Evolutionary conservation across 2,329 filamentous ascomycete genomes (phyloP), one percentile per base, ranked within the genome.

Genomic region (Fusarium avenaceum): DNA sequence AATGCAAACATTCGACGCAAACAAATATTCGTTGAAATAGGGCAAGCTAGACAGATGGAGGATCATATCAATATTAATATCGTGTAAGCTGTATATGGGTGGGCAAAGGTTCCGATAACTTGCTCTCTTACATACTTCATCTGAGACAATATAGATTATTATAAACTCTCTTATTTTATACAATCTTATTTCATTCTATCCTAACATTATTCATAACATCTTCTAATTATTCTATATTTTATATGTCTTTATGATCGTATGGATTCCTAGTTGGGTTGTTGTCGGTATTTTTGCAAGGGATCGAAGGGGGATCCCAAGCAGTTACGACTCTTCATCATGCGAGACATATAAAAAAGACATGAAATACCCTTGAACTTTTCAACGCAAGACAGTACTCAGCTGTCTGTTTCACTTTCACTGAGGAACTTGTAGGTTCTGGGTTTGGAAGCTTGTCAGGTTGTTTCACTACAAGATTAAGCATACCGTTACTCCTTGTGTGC

Each of bases 311-410:
- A 43, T 48, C 42, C 40, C 28, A n/a, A 9, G 22, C 4, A 17
- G 19, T 14, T 11, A 51, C 38, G 35, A 43, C 56, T 60, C 61
- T 58, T 50, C 33, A 52, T 51, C 43, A 70, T 66, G 65, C 70
- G 60, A 63, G 60, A 68, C 70, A 71, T 55, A 56, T 30, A 45
- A n/a, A 24, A 35, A 48, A 28, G 40, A 54, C 52, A 69, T 63
- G 67, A 59, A 28, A 55, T 40, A 64, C 42, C 57, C 56, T 60
- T 52, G 56, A 30, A 53, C 9, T 19, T 54, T 44, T 20, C 17
- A 26, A 22, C 42, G 24, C 35, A 51, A 55, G 33, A 47, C 40
- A 46, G 24, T 30, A 50, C 26, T 32, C 30, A 48, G 33, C 44
- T 40, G 11, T 19, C 42, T 38, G 38, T 50, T 24, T 57, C 39